Conservation (phyloP, 306 rosid genomes). For the Benincasa hispida region DNA sequence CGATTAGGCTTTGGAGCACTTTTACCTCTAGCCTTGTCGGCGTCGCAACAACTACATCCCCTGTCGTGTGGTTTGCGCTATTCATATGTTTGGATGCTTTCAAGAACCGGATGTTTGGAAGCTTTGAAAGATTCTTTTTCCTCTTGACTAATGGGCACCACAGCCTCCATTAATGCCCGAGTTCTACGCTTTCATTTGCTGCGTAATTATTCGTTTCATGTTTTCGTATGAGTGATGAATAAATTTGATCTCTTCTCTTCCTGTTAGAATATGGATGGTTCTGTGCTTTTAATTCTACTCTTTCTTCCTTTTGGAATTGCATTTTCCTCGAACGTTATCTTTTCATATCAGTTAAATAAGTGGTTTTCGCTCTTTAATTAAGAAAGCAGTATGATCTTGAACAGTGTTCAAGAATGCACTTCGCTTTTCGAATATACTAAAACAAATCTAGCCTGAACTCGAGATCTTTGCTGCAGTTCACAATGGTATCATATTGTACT, state of each 20-base stretch:
- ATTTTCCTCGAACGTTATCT: neutral
- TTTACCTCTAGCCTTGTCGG: slow-evolving; percentile 41
- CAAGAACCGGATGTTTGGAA: slow-evolving; percentile 18
- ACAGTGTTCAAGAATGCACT: neutral
- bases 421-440: neutral
- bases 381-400: neutral
- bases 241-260: neutral
- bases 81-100: neutral
- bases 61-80: slow-evolving; percentile 24
- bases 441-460: neutral
- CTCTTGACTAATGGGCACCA: slow-evolving; percentile 43
- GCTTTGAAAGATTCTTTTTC: slow-evolving; percentile 43
- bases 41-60: slow-evolving; percentile 33
- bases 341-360: neutral
- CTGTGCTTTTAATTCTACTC: neutral
- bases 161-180: slow-evolving; percentile 35
- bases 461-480: neutral
- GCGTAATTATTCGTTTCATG: neutral
- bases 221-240: neutral
- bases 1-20: slow-evolving; percentile 34
- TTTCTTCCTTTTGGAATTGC: neutral
- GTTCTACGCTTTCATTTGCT: neutral
- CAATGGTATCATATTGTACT: neutral
- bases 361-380: neutral
- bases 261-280: neutral